Conservation (phyloP, 1,284 basidiomycete species). For the Fomitiporia mediterranea region DNA sequence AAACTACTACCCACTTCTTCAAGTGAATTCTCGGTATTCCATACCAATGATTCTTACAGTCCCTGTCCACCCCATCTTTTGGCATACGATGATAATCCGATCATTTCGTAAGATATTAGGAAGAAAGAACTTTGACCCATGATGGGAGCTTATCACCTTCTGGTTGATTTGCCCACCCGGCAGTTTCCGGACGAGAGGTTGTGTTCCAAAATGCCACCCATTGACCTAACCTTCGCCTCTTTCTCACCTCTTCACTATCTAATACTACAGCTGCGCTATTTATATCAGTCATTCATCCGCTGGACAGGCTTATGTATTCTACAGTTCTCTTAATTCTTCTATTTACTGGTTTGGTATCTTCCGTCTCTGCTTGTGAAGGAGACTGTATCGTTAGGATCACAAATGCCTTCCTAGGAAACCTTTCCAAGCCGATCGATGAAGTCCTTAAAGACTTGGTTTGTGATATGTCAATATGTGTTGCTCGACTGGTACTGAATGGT, state of each 20-base stretch:
- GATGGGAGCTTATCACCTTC: too few relatives aligned
- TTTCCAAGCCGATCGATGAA: slow-evolving; percentile 36
- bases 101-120: too few relatives aligned
- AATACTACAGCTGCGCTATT: background rate
- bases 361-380: slow-evolving; percentile 53
- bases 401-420: slow-evolving; percentile 48
- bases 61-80: too few relatives aligned
- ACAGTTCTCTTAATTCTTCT: background rate
- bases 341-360: background rate
- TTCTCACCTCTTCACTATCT: background rate
- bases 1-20: too few relatives aligned
- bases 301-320: slow-evolving; percentile 12
- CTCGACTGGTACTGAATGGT: background rate
- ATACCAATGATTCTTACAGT: too few relatives aligned
- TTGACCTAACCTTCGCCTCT: background rate
- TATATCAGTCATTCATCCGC: background rate
- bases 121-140: too few relatives aligned
- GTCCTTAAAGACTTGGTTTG: slow-evolving; percentile 40
- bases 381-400: slow-evolving; percentile 60
- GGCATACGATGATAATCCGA: too few relatives aligned
- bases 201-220: background rate
- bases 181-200: slow-evolving; percentile 1
- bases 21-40: too few relatives aligned
- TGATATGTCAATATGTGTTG: background rate
- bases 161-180: background rate